Evolutionary conservation across 2,329 filamentous ascomycete genomes (phyloP).

Genomic region (Diaporthe sp.): DNA sequence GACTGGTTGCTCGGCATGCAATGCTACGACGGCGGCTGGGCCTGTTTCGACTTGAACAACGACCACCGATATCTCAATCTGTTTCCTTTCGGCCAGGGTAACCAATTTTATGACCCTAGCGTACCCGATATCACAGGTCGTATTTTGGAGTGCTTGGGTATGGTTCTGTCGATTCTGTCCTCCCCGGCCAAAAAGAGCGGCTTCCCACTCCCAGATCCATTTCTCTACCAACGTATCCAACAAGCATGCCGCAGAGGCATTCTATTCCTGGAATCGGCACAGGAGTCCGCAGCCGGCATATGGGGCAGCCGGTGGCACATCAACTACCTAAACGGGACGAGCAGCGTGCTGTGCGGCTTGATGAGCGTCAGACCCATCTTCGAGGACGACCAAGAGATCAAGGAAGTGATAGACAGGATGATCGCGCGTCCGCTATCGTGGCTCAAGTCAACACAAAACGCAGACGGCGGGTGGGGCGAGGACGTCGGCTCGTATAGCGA

Average conservation of each 20-base stretch:
- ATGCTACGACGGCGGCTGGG: constrained; percentile 55
- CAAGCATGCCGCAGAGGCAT: constrained; percentile 44
- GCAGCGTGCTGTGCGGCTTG: constrained; percentile 41
- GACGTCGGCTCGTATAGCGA: neutral
- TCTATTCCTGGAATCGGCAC: constrained; percentile 45
- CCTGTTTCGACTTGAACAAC: constrained; percentile 53
- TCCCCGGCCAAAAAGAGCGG: neutral
- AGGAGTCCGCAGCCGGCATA: constrained; percentile 46
- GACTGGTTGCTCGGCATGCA: neutral
- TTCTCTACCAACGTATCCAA: constrained; percentile 7
- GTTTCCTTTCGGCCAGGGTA: constrained; percentile 55
- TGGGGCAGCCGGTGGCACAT: constrained; percentile 53
- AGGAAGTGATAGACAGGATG: constrained; percentile 22
- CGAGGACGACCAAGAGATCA: neutral
- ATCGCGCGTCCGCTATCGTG: neutral
- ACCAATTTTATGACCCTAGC: constrained; percentile 52
- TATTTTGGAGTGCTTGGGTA: constrained; percentile 41
- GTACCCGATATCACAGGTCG: constrained; percentile 53
- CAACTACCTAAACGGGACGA: constrained; percentile 54
- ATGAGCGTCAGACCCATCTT: neutral
- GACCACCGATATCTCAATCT: constrained; percentile 51
- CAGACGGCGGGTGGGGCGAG: neutral
- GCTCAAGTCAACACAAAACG: neutral
- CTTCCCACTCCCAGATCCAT: neutral
- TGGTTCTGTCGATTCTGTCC: constrained; percentile 24